Conservation (phyloP, 2,329 filamentous ascomycete genomes). For the Phyllosticta ampelicida region DNA sequence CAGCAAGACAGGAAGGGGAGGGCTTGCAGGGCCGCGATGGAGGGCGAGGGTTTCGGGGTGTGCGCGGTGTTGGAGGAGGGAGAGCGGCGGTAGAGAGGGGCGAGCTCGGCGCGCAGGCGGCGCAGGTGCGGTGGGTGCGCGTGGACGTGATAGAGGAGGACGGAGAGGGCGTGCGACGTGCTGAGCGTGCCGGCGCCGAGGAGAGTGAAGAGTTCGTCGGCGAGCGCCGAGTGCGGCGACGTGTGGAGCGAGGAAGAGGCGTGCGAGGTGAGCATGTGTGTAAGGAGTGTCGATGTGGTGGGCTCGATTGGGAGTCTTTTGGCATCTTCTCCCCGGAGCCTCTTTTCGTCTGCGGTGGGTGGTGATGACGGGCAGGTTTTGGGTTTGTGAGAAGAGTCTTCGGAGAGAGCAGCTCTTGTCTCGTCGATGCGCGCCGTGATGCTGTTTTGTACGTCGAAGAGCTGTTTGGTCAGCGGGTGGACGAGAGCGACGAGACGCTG, state of each 20-base stretch:
- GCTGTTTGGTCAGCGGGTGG: constrained; percentile 17
- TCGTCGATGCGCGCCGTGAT: constrained; percentile 17
- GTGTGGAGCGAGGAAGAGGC: constrained; percentile 11
- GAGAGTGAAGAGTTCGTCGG: constrained; percentile 29
- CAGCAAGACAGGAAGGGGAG: constrained; percentile 25
- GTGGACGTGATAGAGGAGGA: constrained; percentile 23
- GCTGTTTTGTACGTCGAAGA: constrained; percentile 21
- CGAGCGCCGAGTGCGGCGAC: constrained; percentile 19
- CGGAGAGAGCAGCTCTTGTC: constrained; percentile 13
- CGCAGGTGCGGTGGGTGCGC: constrained; percentile 13
- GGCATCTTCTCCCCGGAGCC: too few relatives aligned
- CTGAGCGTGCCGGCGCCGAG: constrained; percentile 31
- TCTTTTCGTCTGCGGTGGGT: background rate
- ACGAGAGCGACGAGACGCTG: constrained; percentile 15
- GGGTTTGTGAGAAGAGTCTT: constrained; percentile 6
- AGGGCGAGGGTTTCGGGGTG: background rate
- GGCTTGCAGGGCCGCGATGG: constrained; percentile 12
- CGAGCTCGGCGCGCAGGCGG: constrained; percentile 20
- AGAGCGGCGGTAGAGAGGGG: background rate
- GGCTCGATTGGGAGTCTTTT: background rate
- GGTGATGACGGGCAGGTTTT: constrained; percentile 1
- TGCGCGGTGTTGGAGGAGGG: too few relatives aligned
- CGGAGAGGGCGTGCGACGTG: constrained; percentile 25
- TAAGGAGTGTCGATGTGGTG: constrained; percentile 11
- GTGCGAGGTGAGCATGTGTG: constrained; percentile 10